These are phyloP conservation scores for Yamadazyma diospyri DNA, from an alignment of 1,139 yeast species.

Conservation along the genomic window DNA sequence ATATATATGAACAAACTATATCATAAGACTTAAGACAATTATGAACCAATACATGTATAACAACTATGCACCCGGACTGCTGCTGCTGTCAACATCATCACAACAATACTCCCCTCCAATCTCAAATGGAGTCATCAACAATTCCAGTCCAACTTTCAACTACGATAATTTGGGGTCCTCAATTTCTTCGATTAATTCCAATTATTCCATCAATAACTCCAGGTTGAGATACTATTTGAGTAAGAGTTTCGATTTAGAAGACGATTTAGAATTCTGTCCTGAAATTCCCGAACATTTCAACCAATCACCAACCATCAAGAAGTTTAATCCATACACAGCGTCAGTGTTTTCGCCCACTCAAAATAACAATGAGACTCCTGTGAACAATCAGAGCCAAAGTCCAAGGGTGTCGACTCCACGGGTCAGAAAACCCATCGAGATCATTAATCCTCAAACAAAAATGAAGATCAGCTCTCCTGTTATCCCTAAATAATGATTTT, in stretches of 20 bases:
- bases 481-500: slow-evolving; percentile 14
- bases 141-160: slow-evolving; percentile 30
- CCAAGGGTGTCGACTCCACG: slow-evolving; percentile 55
- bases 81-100: slow-evolving; percentile 5
- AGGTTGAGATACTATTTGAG: slow-evolving; percentile 47
- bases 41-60: slow-evolving; percentile 31
- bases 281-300: slow-evolving; percentile 37
- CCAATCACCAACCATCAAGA: slow-evolving; percentile 27
- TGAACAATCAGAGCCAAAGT: slow-evolving; percentile 12
- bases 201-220: slow-evolving; percentile 40
- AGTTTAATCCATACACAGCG: slow-evolving; percentile 61
- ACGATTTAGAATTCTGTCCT: slow-evolving; percentile 66
- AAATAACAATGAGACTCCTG: slow-evolving; percentile 5
- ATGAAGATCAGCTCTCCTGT: slow-evolving; percentile 60
- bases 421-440: slow-evolving; percentile 63
- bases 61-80: slow-evolving; percentile 19
- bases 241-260: slow-evolving; percentile 62
- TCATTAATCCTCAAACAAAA: slow-evolving; percentile 77
- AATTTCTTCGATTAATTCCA: slow-evolving; percentile 18
- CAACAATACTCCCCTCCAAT: slow-evolving; percentile 34
- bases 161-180: slow-evolving; percentile 19
- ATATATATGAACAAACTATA: slow-evolving; percentile 1
- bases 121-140: slow-evolving; percentile 12
- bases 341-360: slow-evolving; percentile 48
- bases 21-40: not conserved